phyloP scores from a whole-genome alignment of 192 early-diverging fungal species.

The Coemansia sp. region DNA sequence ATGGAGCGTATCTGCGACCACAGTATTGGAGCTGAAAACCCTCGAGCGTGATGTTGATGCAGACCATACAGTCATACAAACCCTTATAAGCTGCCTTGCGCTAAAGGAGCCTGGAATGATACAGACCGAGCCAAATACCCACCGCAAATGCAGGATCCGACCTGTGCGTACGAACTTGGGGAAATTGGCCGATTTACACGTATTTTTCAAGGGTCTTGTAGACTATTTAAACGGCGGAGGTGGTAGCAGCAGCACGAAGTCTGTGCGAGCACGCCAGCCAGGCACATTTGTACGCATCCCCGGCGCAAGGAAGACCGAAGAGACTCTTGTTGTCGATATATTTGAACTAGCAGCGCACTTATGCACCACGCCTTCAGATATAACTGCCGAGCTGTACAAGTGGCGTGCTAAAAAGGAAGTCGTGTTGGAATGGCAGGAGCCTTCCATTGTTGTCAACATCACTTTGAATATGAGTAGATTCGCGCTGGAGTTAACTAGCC shows the following conservation, averaged over 20 bases:
- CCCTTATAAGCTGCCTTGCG: constrained; percentile 42
- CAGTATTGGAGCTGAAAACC: constrained; percentile 17
- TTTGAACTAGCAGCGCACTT: constrained; percentile 27
- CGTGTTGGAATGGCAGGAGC: constrained; percentile 42
- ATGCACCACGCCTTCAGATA: constrained; percentile 15
- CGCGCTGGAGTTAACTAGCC: neutral
- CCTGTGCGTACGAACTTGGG: constrained; percentile 35
- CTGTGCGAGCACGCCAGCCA: neutral
- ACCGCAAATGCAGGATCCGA: constrained; percentile 35
- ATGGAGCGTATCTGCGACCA: constrained; percentile 18
- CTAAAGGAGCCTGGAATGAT: constrained; percentile 31
- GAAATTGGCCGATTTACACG: constrained; percentile 26
- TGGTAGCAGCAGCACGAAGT: neutral
- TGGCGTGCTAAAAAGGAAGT: constrained; percentile 49
- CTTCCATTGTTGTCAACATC: constrained; percentile 37
- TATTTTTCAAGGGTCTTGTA: constrained; percentile 29
- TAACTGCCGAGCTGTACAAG: constrained; percentile 35
- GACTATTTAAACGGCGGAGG: constrained; percentile 3
- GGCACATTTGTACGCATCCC: constrained; percentile 6
- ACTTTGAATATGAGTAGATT: constrained; percentile 29
- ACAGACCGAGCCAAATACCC: constrained; percentile 26
- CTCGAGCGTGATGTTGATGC: constrained; percentile 33
- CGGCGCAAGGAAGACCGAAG: constrained; percentile 5
- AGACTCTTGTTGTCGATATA: constrained; percentile 20
- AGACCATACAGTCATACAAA: constrained; percentile 36